Base-by-base conservation (phyloP, 371 early-diverging fungal genomes). In the Zychaea mexicana region DNA sequence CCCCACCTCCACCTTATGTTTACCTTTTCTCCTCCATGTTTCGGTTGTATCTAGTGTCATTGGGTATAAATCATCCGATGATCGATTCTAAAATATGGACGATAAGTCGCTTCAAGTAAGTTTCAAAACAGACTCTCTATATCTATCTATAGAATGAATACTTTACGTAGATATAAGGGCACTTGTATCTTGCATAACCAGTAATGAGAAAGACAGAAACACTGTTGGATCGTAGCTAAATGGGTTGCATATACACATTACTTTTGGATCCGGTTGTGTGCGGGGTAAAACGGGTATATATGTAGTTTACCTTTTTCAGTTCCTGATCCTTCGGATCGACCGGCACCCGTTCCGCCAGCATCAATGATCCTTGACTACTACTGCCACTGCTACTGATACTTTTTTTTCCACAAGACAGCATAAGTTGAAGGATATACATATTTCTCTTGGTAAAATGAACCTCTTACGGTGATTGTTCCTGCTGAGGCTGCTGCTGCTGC, bases 161-260 rank as follows among this genome's bases (percentile, higher is more conserved):
- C n/a, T 73, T 57, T 79, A 89, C 88, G 90, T 92, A 93, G 36
- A 93, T 90, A 60, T 92, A 93, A 24, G 93, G 93, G 60, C 91
- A 90, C 60, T 85, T 84, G 71, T 93, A 93, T 21, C 86, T 82
- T 19, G 88, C 82, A 64, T 93, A 93, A 12, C 91, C 93, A 36
- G 92, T 90, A 33, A 93, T 74, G 32, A 93, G 64, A 59, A 93
- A 91, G 13, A 88, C 81, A 5, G 87, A 82, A 6, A n/a, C n/a
- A n/a, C 72, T 58, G 12, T 81, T 30, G 33, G 62, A 67, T 31
- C 22, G 38, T 15, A 26, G 21, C 39, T 62, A 30, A 22, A 21
- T 39, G 3, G 10, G 3, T 39, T 42, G 15, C n/a, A 12, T 0
- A 42, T 1, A 42, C n/a, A n/a, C n/a, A n/a, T n/a, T 12, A 2